phyloP scores from a whole-genome alignment of 768 basidiomycete genomes.

The Russula emetica region DNA sequence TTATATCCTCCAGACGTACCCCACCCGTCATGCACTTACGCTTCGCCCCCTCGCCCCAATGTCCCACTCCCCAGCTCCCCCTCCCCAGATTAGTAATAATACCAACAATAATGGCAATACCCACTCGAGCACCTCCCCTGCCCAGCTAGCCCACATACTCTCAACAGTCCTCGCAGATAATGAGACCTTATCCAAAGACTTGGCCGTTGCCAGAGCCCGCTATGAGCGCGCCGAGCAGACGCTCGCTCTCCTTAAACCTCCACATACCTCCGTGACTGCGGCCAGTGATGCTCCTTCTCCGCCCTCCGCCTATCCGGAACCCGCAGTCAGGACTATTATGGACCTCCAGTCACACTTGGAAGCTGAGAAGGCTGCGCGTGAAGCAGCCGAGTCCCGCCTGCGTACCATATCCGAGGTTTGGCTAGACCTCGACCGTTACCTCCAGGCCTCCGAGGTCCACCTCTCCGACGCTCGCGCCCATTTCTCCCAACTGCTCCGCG shows the following conservation, averaged over 20 bases:
- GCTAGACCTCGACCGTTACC: constrained; percentile 27
- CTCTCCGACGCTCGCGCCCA: constrained; percentile 24
- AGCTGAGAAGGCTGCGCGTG: constrained; percentile 26
- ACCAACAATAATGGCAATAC: constrained; percentile 9
- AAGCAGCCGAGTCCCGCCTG: constrained; percentile 23
- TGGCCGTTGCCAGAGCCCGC: constrained; percentile 20
- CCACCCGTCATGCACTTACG: constrained; percentile 25
- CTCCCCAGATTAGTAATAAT: constrained; percentile 23
- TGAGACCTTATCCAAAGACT: constrained; percentile 25
- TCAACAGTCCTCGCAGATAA: constrained; percentile 29
- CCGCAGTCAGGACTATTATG: constrained; percentile 23
- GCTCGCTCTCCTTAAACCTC: constrained; percentile 22
- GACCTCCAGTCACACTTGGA: constrained; percentile 26
- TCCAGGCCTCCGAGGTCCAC: constrained; percentile 23
- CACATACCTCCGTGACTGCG: constrained; percentile 5
- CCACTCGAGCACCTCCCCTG: constrained; percentile 18
- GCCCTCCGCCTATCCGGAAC: constrained; percentile 18
- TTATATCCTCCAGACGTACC: constrained; percentile 26
- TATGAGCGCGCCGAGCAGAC: constrained; percentile 26
- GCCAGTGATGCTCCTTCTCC: constrained; percentile 15
- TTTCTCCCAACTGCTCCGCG: constrained; percentile 26
- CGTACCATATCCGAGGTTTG: constrained; percentile 26
- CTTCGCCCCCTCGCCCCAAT: constrained; percentile 25
- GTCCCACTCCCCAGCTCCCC: constrained; percentile 26
- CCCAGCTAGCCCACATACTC: constrained; percentile 28